A percentile compares a stretch with the other conserved stretches of the same genome.
Conservation (phyloP, 106 monocot genomes). For the Dioscorea zingiberensis region DNA sequence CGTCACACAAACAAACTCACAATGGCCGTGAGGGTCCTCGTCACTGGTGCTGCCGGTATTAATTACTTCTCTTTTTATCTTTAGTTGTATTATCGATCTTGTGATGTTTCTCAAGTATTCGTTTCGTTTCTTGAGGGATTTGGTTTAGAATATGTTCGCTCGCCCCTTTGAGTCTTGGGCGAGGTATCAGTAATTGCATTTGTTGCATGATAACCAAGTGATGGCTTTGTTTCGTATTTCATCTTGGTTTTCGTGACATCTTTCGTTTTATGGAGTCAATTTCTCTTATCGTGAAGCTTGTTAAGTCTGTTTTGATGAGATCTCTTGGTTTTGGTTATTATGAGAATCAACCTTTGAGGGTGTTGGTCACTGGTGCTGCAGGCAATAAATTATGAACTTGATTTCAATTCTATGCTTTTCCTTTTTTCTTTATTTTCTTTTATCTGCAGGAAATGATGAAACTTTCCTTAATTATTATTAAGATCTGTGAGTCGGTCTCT, state of each 20-base stretch:
- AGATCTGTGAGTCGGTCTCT: background rate
- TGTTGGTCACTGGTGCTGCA: slow-evolving; percentile 50
- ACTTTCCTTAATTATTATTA: background rate
- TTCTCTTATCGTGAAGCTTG: slow-evolving; percentile 16
- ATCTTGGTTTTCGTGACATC: too few relatives aligned
- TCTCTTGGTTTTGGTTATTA: background rate
- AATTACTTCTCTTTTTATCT: background rate
- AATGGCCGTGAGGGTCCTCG: slow-evolving; percentile 23
- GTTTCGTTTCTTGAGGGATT: background rate
- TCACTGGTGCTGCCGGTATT: slow-evolving; percentile 26
- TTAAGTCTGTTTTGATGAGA: slow-evolving; percentile 4
- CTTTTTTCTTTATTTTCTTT: background rate
- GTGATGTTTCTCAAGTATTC: background rate
- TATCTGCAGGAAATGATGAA: too few relatives aligned
- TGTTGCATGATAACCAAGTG: background rate
- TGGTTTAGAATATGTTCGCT: background rate
- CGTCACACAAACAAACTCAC: too few relatives aligned
- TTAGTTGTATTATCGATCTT: background rate
- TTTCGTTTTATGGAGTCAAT: slow-evolving; percentile 8
- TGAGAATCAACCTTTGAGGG: slow-evolving; percentile 21
- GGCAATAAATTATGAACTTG: slow-evolving; percentile 17
- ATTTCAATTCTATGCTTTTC: background rate
- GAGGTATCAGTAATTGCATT: background rate
- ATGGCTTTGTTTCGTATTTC: background rate
- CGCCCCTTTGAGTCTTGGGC: background rate